phyloP scores from a whole-genome alignment of 306 rosid species.

The Citrullus mucosospermus region DNA sequence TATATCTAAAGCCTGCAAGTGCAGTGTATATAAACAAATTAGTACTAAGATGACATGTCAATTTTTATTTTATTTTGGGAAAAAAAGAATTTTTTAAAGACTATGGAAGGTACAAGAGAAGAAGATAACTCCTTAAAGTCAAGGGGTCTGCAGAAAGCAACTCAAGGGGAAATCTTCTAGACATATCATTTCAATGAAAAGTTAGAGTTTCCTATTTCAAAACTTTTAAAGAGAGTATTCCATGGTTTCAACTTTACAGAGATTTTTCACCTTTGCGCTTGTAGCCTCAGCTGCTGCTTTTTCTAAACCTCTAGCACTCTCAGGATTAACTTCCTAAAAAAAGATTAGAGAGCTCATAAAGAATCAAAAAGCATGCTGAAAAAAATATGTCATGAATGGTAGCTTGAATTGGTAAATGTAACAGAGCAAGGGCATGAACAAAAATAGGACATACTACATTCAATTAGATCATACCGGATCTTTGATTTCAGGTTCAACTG shows the following conservation, averaged over 20 bases:
- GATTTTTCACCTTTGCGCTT: slow-evolving; percentile 37
- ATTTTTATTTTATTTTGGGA: not conserved
- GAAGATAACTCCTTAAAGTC: not conserved
- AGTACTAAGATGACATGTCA: not conserved
- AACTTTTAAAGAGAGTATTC: not conserved
- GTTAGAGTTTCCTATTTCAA: not conserved
- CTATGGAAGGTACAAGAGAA: not conserved
- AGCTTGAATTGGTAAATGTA: not conserved
- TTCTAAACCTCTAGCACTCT: slow-evolving; percentile 30
- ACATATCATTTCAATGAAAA: not conserved
- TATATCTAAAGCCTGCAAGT: slow-evolving; percentile 53
- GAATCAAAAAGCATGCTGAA: not conserved
- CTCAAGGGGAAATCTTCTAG: not conserved
- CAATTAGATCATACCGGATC: slow-evolving; percentile 37
- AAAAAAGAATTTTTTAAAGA: not conserved
- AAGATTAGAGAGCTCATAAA: not conserved
- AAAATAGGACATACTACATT: not conserved
- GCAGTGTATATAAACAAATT: not conserved
- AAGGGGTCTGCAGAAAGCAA: not conserved
- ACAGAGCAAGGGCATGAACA: not conserved
- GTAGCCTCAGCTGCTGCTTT: slow-evolving; percentile 35
- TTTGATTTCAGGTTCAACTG: slow-evolving; percentile 48
- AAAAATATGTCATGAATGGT: not conserved
- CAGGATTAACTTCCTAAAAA: slow-evolving; percentile 36
- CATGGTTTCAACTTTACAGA: not conserved